Conservation (phyloP, 129 eudicot species). For the Heracleum sosnowskyi region DNA sequence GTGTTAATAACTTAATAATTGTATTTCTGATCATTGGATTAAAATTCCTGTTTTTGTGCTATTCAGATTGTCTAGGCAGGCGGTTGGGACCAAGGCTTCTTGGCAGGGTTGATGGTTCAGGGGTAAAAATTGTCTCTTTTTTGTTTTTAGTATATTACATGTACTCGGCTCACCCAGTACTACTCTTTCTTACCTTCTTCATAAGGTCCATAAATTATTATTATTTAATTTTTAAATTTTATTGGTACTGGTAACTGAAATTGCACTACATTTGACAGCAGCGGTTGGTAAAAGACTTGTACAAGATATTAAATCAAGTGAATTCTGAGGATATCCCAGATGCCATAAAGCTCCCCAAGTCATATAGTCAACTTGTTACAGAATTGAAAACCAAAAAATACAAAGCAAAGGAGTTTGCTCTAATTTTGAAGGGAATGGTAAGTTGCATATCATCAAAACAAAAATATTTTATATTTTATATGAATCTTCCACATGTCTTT, state of each 20-base stretch:
- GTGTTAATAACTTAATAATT: neutral
- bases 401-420: conserved; percentile 76
- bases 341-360: conserved; percentile 66
- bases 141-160: neutral
- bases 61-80: conserved; percentile 92
- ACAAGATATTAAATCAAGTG: conserved; percentile 81
- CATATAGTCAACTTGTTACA: conserved; percentile 81
- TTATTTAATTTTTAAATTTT: neutral
- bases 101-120: conserved; percentile 85
- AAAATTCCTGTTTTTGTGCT: conserved; percentile 7
- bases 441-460: conserved; percentile 16
- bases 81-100: conserved; percentile 97
- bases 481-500: neutral
- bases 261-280: conserved; percentile 31
- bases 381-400: conserved; percentile 75
- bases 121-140: conserved; percentile 37
- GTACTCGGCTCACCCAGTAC: conserved; percentile 7
- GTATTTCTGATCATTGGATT: neutral
- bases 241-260: conserved; percentile 2
- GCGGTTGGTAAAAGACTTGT: conserved; percentile 82
- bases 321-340: conserved; percentile 66
- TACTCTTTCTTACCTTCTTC: neutral
- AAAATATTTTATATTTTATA: neutral
- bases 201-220: neutral
- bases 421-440: conserved; percentile 89